Conservation (phyloP, 345 rosid species). For the Eucalyptus microcorys region DNA sequence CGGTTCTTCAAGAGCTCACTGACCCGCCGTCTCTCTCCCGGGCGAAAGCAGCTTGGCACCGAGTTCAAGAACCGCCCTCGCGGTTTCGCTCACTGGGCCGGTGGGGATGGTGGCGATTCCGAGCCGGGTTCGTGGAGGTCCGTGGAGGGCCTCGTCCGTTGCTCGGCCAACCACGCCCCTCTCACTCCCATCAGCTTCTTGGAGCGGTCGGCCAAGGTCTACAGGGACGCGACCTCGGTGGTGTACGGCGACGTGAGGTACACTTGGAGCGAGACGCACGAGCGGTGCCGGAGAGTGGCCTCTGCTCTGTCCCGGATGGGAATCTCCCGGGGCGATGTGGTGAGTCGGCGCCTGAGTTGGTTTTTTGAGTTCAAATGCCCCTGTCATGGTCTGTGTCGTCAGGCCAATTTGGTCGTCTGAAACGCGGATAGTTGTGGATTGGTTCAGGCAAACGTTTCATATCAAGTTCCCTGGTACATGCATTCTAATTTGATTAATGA, state of each 20-base stretch:
- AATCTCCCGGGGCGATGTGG: constrained; percentile 59
- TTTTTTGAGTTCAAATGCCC: not conserved
- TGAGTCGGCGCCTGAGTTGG: constrained; percentile 1
- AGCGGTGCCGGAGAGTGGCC: constrained; percentile 59
- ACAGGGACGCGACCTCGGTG: constrained; percentile 41
- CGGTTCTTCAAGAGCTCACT: not conserved
- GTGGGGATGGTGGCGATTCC: not conserved
- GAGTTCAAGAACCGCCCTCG: not conserved
- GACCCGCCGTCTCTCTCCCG: not conserved
- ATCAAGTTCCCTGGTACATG: not conserved
- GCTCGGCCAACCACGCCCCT: constrained; percentile 46
- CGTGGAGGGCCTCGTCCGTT: constrained; percentile 47
- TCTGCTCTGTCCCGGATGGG: constrained; percentile 58
- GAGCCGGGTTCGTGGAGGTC: constrained; percentile 22
- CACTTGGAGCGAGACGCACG: constrained; percentile 57
- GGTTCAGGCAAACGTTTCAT: not conserved
- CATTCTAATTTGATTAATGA: not conserved
- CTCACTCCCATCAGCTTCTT: constrained; percentile 65
- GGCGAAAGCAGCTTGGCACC: not conserved
- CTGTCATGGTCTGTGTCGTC: not conserved
- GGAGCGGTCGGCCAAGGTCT: constrained; percentile 63
- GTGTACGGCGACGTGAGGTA: constrained; percentile 32
- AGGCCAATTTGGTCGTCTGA: not conserved
- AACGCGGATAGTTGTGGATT: not conserved
- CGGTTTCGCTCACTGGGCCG: not conserved